Evolutionary conservation across 2,329 filamentous ascomycete genomes (phyloP).

Genomic region (Chaetomiaceae sp.): DNA sequence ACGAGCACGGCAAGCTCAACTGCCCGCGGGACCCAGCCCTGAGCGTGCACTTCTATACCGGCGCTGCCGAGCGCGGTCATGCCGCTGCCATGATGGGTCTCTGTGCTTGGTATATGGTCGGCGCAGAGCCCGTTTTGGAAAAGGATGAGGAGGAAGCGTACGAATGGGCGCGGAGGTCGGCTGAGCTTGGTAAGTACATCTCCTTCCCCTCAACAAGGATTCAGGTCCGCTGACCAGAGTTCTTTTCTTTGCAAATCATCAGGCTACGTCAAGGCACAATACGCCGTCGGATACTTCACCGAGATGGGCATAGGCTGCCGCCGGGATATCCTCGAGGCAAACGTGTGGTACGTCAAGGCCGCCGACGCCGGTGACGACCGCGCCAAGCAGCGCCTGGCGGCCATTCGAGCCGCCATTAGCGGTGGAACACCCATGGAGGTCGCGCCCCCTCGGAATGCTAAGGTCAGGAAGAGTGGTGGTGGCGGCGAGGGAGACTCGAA

Average conservation of each 20-base stretch:
- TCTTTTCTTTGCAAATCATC: neutral
- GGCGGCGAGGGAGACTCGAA: constrained; percentile 44
- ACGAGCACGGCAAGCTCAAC: constrained; percentile 83
- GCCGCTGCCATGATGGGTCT: constrained; percentile 94
- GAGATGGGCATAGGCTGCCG: constrained; percentile 98
- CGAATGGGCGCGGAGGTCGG: constrained; percentile 87
- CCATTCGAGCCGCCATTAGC: constrained; percentile 77
- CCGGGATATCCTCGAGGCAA: constrained; percentile 90
- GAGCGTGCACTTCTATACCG: constrained; percentile 96
- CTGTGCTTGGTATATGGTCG: constrained; percentile 98
- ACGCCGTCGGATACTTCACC: constrained; percentile 93
- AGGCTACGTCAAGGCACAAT: constrained; percentile 76
- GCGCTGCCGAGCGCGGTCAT: constrained; percentile 79
- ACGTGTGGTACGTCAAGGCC: constrained; percentile 96
- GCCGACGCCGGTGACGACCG: constrained; percentile 88
- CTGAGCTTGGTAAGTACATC: constrained; percentile 67
- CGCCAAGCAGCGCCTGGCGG: constrained; percentile 78
- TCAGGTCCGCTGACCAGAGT: neutral
- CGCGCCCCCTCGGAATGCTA: constrained; percentile 46
- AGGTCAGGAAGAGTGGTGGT: constrained; percentile 43
- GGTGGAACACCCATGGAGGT: constrained; percentile 55
- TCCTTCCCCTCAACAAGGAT: neutral
- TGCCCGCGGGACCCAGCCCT: constrained; percentile 89
- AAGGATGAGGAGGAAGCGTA: constrained; percentile 96
- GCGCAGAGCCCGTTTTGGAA: constrained; percentile 83